Percentiles rank a stretch among this genome's conserved stretches.
Conservation (phyloP, 1,139 yeast genomes). For the Protomyces pachydermus region DNA sequence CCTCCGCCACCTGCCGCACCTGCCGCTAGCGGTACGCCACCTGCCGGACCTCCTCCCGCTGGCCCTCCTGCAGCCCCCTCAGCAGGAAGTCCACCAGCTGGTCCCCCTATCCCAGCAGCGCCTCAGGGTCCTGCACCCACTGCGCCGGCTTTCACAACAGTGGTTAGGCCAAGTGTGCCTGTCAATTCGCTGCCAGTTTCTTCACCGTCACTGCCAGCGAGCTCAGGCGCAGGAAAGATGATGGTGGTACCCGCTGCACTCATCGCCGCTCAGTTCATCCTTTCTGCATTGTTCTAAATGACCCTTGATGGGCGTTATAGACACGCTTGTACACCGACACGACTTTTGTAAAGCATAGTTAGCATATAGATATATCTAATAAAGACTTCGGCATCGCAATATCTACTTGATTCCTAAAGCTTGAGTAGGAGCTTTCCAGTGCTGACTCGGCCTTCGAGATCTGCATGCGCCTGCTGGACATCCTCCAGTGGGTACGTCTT, state of each 20-base stretch:
- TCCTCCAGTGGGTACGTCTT: slow-evolving; percentile 60
- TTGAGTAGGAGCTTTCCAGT: slow-evolving; percentile 57
- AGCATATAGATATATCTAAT: neutral
- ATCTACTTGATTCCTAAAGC: neutral
- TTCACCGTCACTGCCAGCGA: neutral
- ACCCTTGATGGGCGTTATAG: neutral
- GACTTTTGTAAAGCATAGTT: neutral
- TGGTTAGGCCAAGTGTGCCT: neutral
- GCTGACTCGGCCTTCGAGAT: slow-evolving; percentile 66
- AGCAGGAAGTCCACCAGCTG: neutral
- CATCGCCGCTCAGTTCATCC: neutral
- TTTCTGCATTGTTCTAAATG: neutral
- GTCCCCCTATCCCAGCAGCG: neutral
- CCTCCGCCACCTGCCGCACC: neutral
- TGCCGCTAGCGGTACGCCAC: neutral
- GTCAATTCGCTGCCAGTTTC: neutral
- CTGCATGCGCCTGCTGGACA: slow-evolving; percentile 59
- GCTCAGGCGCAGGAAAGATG: neutral
- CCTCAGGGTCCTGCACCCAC: neutral
- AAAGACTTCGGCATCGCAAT: no score
- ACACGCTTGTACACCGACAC: neutral
- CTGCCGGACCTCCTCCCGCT: neutral
- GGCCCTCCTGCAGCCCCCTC: neutral
- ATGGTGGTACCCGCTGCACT: neutral
- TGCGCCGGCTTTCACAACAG: neutral